Conservation (phyloP, 192 early-diverging fungal genomes). For the Coemansia guatemalensis region DNA sequence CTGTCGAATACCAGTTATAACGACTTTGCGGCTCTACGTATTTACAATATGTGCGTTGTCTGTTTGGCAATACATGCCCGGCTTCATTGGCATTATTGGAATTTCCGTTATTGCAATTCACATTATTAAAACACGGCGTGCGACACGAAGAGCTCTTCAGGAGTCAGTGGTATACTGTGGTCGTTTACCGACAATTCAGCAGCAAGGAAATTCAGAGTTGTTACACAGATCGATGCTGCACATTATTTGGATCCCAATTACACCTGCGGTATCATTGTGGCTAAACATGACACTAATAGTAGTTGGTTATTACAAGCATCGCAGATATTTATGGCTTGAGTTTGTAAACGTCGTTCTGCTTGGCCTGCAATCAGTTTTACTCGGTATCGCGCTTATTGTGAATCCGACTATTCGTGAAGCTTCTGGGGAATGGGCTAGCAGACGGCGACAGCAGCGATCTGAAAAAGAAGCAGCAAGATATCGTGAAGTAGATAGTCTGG, state of each 20-base stretch:
- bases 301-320: slow-evolving; percentile 23
- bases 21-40: slow-evolving; percentile 11
- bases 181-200: not conserved
- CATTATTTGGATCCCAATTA: slow-evolving; percentile 43
- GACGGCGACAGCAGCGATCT: slow-evolving; percentile 3
- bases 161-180: slow-evolving; percentile 14
- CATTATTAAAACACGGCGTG: no score
- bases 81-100: slow-evolving; percentile 27
- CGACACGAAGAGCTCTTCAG: no score
- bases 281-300: slow-evolving; percentile 22
- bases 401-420: no score
- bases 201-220: no score
- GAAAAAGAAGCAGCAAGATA: not conserved
- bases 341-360: slow-evolving; percentile 27
- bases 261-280: slow-evolving; percentile 42
- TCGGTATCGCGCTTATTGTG: slow-evolving; percentile 27
- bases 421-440: no score
- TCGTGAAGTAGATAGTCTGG: not conserved
- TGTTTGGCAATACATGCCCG: no score
- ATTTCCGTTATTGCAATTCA: slow-evolving; percentile 7
- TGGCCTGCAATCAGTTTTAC: slow-evolving; percentile 27
- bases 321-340: no score
- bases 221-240: slow-evolving; percentile 17
- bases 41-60: slow-evolving; percentile 7
- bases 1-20: slow-evolving; percentile 6